Evolutionary conservation across 352 stramenopile species (phyloP).

Genomic region (Pythium guiyangense): DNA sequence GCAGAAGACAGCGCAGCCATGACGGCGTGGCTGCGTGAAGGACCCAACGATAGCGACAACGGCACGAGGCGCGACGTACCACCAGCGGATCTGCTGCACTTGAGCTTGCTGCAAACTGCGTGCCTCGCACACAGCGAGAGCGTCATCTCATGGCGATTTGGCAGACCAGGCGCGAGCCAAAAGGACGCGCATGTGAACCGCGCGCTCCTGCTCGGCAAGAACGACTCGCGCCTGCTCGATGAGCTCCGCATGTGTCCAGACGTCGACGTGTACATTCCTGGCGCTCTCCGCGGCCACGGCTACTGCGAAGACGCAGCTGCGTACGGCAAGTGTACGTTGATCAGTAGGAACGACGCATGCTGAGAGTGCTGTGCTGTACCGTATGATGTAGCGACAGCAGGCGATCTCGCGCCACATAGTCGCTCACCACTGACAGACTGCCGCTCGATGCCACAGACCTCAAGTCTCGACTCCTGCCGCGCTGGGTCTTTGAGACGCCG

Average conservation of each 20-base stretch:
- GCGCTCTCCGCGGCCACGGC: conserved; percentile 24
- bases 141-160: conserved; percentile 42
- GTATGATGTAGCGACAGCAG: conserved; percentile 1
- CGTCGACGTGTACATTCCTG: conserved; percentile 56
- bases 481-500: no score
- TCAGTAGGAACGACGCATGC: no score
- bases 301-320: conserved; percentile 65
- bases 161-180: conserved; percentile 8
- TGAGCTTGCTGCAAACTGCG: conserved; percentile 44
- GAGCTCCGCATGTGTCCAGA: no score
- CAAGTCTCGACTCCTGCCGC: conserved; percentile 32
- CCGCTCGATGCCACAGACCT: conserved; percentile 20
- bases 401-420: no score
- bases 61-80: conserved; percentile 14
- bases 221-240: conserved; percentile 28
- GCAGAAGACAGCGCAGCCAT: background rate
- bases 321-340: conserved; percentile 54
- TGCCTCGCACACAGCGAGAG: conserved; percentile 40
- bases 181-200: conserved; percentile 14
- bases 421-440: no score
- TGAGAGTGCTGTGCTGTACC: no score
- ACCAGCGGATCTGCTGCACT: conserved; percentile 30
- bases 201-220: conserved; percentile 19
- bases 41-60: background rate
- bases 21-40: background rate